Percentiles rank a stretch among this genome's conserved stretches.
phyloP scores from a whole-genome alignment of 495 filamentous ascomycete genomes.

The Hyaloscypha hepaticicola region DNA sequence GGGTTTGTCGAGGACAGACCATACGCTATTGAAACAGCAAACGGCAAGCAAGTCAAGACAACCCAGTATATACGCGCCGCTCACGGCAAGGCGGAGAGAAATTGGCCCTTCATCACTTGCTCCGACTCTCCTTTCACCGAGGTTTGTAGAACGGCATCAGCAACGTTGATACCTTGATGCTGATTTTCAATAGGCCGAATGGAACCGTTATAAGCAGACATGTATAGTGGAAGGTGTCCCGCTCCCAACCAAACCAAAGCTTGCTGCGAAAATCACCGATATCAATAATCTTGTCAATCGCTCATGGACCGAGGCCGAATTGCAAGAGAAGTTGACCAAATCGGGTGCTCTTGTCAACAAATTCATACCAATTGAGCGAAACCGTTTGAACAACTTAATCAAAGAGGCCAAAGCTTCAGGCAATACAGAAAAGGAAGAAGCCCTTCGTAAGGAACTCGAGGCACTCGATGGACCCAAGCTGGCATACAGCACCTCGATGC shows the following conservation, averaged over 20 bases:
- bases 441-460: conserved; percentile 65
- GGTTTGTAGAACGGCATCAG: conserved; percentile 42
- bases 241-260: conserved; percentile 63
- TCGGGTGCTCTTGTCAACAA: conserved; percentile 57
- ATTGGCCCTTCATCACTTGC: conserved; percentile 81
- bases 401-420: conserved; percentile 59
- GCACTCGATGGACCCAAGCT: conserved; percentile 66
- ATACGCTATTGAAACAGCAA: conserved; percentile 71
- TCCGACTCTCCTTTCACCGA: conserved; percentile 75
- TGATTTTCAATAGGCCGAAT: conserved; percentile 59
- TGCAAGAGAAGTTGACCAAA: conserved; percentile 71
- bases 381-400: conserved; percentile 57
- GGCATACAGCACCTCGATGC: conserved; percentile 62
- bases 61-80: conserved; percentile 73
- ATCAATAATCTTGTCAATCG: conserved; percentile 79
- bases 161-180: neutral
- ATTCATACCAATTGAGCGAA: conserved; percentile 60
- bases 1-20: conserved; percentile 74
- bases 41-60: conserved; percentile 69
- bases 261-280: conserved; percentile 71
- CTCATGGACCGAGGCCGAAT: conserved; percentile 74
- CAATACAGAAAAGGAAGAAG: conserved; percentile 57
- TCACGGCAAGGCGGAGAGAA: conserved; percentile 72
- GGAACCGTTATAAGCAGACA: conserved; percentile 76
- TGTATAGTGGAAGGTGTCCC: conserved; percentile 68